phyloP scores from a whole-genome alignment of 2,329 filamentous ascomycete genomes.

The Pezicula rhizophila region DNA sequence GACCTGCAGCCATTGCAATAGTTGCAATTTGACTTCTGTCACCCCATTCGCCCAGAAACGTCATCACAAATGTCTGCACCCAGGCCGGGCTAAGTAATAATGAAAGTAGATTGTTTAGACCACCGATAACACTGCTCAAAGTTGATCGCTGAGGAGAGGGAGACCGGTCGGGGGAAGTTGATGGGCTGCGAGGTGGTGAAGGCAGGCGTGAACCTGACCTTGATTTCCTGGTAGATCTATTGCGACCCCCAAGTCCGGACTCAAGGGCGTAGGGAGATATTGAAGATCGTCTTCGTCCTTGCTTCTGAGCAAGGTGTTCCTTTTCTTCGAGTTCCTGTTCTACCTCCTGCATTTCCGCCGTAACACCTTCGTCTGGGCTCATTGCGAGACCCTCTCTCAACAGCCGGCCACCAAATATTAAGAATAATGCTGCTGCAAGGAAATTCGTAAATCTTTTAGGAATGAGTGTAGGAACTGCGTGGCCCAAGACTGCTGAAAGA shows the following conservation, averaged over 20 bases:
- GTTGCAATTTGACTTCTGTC: constrained; percentile 97
- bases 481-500: constrained; percentile 84
- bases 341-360: constrained; percentile 97
- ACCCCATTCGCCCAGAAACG: constrained; percentile 96
- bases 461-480: constrained; percentile 83
- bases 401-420: constrained; percentile 81
- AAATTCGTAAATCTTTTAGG: constrained; percentile 89
- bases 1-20: constrained; percentile 95
- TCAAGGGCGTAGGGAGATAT: constrained; percentile 74
- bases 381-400: constrained; percentile 83
- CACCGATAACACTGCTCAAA: constrained; percentile 43
- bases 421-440: constrained; percentile 76
- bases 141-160: constrained; percentile 31
- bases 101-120: constrained; percentile 79
- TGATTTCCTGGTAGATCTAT: constrained; percentile 57
- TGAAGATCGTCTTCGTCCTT: constrained; percentile 58
- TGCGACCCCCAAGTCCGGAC: constrained; percentile 60
- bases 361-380: constrained; percentile 82
- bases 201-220: constrained; percentile 70
- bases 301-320: constrained; percentile 67
- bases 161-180: constrained; percentile 61
- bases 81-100: constrained; percentile 89
- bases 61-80: constrained; percentile 99
- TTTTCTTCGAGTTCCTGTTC: constrained; percentile 92
- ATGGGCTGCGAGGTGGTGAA: constrained; percentile 75